phyloP scores from a whole-genome alignment of 176 grass and related monocot genomes.

The Oryza glaberrima region DNA sequence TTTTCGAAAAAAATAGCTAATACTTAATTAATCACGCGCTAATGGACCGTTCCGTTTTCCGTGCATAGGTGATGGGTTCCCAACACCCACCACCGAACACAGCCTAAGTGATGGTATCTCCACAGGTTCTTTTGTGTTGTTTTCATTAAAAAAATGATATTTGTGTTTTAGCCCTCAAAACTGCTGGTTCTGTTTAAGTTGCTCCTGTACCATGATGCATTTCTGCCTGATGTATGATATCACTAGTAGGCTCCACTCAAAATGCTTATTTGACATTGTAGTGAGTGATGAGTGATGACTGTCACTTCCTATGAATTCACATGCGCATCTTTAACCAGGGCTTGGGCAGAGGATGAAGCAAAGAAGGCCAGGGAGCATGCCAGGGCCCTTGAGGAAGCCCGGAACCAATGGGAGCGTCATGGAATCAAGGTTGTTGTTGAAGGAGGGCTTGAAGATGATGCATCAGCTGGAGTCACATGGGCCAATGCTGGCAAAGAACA shows the following conservation, averaged over 20 bases:
- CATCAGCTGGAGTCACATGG: slow-evolving; percentile 77
- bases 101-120: background rate
- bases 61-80: too few relatives aligned
- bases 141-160: background rate
- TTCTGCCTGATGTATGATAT: slow-evolving; percentile 1
- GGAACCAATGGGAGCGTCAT: slow-evolving; percentile 71
- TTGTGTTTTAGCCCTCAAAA: slow-evolving; percentile 10
- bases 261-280: slow-evolving; percentile 9
- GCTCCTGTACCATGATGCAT: slow-evolving; percentile 26
- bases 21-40: too few relatives aligned
- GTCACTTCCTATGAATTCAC: slow-evolving; percentile 19
- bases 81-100: too few relatives aligned
- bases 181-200: background rate
- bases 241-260: slow-evolving; percentile 11
- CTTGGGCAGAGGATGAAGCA: slow-evolving; percentile 97
- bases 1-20: too few relatives aligned
- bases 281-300: background rate
- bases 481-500: slow-evolving; percentile 63
- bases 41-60: too few relatives aligned
- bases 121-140: background rate
- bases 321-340: slow-evolving; percentile 52
- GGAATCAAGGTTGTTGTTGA: slow-evolving; percentile 92
- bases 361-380: slow-evolving; percentile 87
- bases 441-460: slow-evolving; percentile 62
- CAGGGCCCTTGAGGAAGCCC: slow-evolving; percentile 73